A percentile compares a stretch with the other conserved stretches of the same genome.
Evolutionary conservation across 345 rosid genomes (phyloP).

Genomic region (Boechera retrofracta): DNA sequence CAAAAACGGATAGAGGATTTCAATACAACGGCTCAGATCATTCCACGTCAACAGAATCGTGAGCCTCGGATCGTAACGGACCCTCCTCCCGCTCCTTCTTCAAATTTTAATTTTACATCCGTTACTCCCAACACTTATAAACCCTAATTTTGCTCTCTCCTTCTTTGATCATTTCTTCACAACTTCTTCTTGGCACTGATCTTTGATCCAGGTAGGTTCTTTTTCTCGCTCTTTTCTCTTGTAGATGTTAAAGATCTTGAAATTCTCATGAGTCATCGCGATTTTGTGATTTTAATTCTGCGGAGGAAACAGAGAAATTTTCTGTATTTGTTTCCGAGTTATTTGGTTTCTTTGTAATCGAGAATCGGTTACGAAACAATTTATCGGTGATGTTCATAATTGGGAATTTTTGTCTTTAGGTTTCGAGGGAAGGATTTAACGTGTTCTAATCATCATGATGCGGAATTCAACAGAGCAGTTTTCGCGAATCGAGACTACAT

Average conservation of each 20-base stretch:
- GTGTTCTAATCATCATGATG: constrained; percentile 40
- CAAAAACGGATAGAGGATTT: constrained; percentile 21
- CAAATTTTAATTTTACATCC: constrained; percentile 48
- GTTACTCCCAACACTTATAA: constrained; percentile 43
- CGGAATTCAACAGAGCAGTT: constrained; percentile 44
- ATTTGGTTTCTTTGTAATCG: background rate
- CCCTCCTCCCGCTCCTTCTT: constrained; percentile 48
- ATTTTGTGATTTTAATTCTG: constrained; percentile 2
- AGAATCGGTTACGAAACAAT: background rate
- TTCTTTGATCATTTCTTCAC: constrained; percentile 7
- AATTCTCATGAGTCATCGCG: background rate
- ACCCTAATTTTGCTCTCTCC: constrained; percentile 40
- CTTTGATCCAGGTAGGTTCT: constrained; percentile 15
- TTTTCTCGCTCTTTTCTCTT: background rate
- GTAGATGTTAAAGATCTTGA: constrained; percentile 9
- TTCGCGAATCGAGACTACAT: constrained; percentile 53
- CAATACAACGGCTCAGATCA: constrained; percentile 34
- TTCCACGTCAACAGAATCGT: constrained; percentile 42
- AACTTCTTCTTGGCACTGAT: background rate
- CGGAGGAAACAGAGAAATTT: background rate
- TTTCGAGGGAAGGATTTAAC: background rate
- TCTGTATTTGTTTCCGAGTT: background rate
- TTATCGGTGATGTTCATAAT: background rate
- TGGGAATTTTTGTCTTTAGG: background rate
- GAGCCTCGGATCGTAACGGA: constrained; percentile 46